Evolutionary conservation across 208 protist genomes (phyloP).

Genomic region (Trypanosomatidae sp.): DNA sequence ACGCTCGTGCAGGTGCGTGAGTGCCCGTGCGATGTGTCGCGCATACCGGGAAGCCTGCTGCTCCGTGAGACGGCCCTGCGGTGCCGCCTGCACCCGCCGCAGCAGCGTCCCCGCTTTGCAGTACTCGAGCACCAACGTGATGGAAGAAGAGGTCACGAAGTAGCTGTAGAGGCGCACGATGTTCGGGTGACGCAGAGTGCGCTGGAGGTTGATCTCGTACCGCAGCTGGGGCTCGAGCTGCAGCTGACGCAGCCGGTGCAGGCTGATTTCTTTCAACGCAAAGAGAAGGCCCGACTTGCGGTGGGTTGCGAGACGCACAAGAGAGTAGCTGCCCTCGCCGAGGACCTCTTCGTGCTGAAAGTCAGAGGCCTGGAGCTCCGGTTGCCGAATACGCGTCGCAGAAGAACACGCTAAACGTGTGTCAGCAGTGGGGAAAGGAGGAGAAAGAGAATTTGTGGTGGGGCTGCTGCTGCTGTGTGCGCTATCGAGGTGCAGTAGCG

Average conservation of each 20-base stretch:
- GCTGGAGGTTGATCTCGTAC: constrained; percentile 86
- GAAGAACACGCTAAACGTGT: too few relatives aligned
- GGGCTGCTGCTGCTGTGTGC: too few relatives aligned
- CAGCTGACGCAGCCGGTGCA: constrained; percentile 28
- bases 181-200: constrained; percentile 74
- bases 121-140: constrained; percentile 74
- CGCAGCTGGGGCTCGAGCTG: constrained; percentile 55
- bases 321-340: constrained; percentile 72
- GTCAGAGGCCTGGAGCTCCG: constrained; percentile 55
- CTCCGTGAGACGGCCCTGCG: constrained; percentile 38
- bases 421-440: too few relatives aligned
- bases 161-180: constrained; percentile 87
- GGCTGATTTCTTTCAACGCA: constrained; percentile 76
- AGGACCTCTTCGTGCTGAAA: constrained; percentile 64
- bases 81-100: constrained; percentile 31
- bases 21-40: constrained; percentile 63
- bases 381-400: constrained; percentile 61
- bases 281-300: constrained; percentile 48
- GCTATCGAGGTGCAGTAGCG: too few relatives aligned
- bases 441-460: too few relatives aligned
- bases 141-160: constrained; percentile 49
- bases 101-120: constrained; percentile 67
- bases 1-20: constrained; percentile 74
- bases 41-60: constrained; percentile 50
- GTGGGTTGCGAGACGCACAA: constrained; percentile 73